Base-by-base conservation (phyloP, 148 eudicot species). In the Gaultheria prostrata region DNA sequence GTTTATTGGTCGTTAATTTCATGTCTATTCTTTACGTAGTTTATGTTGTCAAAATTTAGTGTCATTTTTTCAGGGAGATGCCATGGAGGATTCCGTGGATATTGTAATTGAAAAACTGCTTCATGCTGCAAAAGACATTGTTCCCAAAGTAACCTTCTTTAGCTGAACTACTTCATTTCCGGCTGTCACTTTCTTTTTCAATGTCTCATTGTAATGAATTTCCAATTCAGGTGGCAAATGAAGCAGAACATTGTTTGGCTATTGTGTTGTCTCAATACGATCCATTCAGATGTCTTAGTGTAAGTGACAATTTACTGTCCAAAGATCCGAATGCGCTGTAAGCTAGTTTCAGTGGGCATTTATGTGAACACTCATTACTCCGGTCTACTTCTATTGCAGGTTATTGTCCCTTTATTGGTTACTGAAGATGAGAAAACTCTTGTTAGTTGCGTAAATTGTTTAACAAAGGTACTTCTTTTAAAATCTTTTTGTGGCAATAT, bases 351-450 rank as follows among this genome's bases (percentile, higher is more conserved):
- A 54, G 53, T 57, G 28, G 35, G 20, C 71, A 56, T 32, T 17
- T 32, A 8, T 11, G 9, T 71, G 56, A 6, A 8, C 33, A 18
- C n/a, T 69, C 73, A 39, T 70, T 79, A 56, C 45, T 67, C 48
- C 48, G 50, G 26, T 76, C 83, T 78, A 26, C 69, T 85, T 80
- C 57, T 51, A 11, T 78, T 90, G 89, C 92, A 96, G 99, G 99
- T 96, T 69, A 88, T 96, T 87, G 94, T 87, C 87, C 99, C 99
- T 84, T 86, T 94, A 83, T 87, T 96, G 84, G 93, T 91, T 61
- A 89, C 95, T 8, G 99, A 94, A 73, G 97, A 96, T 81, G 99
- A 96, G 83, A 96, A 93, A 90, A 93, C 97, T 88, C 95, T 96
- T 61, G 98, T 96, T 79, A 90, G 97, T 61, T 92, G 88, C 90